Percentiles rank a stretch among this genome's conserved stretches.
phyloP scores from a whole-genome alignment of 2,329 filamentous ascomycete genomes.

The Rhinocladiella similis region DNA sequence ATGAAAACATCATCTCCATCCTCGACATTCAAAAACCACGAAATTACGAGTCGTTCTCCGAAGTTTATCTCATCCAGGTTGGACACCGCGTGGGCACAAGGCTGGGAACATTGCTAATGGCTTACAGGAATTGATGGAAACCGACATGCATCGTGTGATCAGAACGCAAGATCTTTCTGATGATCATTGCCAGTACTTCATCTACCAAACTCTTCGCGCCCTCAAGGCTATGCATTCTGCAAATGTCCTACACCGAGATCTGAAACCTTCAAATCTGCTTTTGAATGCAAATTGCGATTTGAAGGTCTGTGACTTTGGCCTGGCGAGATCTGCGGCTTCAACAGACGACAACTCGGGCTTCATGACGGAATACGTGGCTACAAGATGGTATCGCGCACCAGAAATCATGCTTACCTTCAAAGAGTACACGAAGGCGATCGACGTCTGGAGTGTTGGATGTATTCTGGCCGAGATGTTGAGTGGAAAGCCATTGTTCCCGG shows the following conservation, averaged over 20 bases:
- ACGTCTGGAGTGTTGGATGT: conserved; percentile 98
- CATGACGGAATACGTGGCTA: conserved; percentile 99
- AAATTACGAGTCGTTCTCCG: conserved; percentile 93
- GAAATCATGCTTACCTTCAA: conserved; percentile 99
- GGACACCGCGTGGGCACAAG: conserved; percentile 26
- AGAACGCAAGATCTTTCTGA: conserved; percentile 97
- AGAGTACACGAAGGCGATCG: conserved; percentile 99
- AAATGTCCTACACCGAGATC: conserved; percentile 93
- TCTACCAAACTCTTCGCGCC: conserved; percentile 96
- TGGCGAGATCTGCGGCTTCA: conserved; percentile 91
- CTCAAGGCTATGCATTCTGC: conserved; percentile 99
- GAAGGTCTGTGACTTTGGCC: conserved; percentile 97
- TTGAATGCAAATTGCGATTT: conserved; percentile 98
- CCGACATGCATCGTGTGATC: conserved; percentile 98
- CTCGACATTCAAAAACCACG: conserved; percentile 98
- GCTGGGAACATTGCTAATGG: conserved; percentile 2
- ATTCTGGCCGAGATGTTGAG: conserved; percentile 98
- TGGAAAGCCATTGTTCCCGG: conserved; percentile 95
- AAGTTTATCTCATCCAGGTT: conserved; percentile 98
- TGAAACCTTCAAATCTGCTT: conserved; percentile 95
- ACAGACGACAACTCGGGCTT: conserved; percentile 99
- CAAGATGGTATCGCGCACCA: conserved; percentile 96
- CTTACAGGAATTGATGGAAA: conserved; percentile 92
- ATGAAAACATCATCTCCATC: conserved; percentile 99
- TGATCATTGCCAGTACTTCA: conserved; percentile 99